Base-by-base conservation (phyloP, 306 rosid genomes). In the Parietaria judaica region DNA sequence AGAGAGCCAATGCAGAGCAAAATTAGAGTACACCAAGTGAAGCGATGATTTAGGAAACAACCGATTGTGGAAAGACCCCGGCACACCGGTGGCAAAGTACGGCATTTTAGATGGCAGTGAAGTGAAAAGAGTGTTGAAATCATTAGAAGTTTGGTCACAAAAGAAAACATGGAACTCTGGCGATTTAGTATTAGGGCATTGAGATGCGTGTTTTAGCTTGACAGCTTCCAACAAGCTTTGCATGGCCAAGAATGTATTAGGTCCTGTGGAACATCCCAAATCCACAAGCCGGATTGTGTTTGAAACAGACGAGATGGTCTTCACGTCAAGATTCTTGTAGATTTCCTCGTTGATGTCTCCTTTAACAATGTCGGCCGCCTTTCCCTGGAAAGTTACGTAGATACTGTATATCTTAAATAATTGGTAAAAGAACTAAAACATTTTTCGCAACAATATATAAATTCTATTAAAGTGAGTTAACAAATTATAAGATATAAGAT, bases 211-310 rank as follows among this genome's bases (percentile, higher is more conserved):
- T 35, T 58, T 59, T 0, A 14, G 38, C 11, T 53, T 39, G 12
- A 72, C 36, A 3, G 67, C 71, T 14, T 61, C 68, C 6, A 72
- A 3, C 16, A 72, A 17, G 56, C 54, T 66, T 17, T 61, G 52
- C 54, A 54, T 54, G 1, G 48, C 34, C 3, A 10, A 1, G 35
- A 72, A 54, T 3, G 68, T 66, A 51, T 66, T 72, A 5, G 67
- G 77, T 11, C 77, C 72, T 34, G 66, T 46, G 5, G 72, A 66
- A 31, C 72, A 72, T 8, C 77, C 77, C 67, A 72, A 52, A 54
- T 72, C 68, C 8, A 64, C 65, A 3, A 66, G 54, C 8, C 48
- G 36, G 31, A 60, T 59, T 5, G 34, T 12, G 14, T 49, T 34
- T 41, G 66, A 45, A 37, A 23, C 17, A 4, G 61, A 60, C 14